Evolutionary conservation across 2,329 filamentous ascomycete genomes (phyloP).

Genomic region (Xylaria sp.): DNA sequence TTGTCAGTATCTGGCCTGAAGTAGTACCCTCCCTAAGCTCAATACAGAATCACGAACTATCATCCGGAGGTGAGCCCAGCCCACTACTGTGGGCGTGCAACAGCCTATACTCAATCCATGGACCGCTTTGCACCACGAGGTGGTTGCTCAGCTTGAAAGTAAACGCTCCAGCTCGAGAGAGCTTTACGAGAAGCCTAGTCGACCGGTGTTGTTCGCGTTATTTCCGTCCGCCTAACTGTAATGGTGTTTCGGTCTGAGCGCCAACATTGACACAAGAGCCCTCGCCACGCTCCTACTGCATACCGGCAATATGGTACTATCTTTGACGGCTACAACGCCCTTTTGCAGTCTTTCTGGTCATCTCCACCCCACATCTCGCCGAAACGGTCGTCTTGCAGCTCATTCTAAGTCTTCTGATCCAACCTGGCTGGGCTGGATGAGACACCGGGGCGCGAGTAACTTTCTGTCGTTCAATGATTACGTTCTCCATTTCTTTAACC

Average conservation of each 20-base stretch:
- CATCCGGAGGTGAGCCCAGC: neutral
- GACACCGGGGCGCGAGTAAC: slow-evolving; percentile 13
- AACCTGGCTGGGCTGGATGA: slow-evolving; percentile 8
- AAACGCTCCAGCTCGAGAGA: slow-evolving; percentile 5
- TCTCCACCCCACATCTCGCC: slow-evolving; percentile 34
- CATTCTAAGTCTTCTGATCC: slow-evolving; percentile 34
- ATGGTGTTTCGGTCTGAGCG: slow-evolving; percentile 1
- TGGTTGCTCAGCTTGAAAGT: slow-evolving; percentile 33
- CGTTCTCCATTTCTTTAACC: neutral
- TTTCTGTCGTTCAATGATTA: neutral
- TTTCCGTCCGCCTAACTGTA: slow-evolving; percentile 13
- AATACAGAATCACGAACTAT: neutral
- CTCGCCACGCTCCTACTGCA: slow-evolving; percentile 10
- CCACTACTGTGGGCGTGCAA: neutral
- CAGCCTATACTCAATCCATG: slow-evolving; percentile 30
- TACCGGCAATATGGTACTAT: slow-evolving; percentile 13
- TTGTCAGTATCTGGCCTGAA: neutral
- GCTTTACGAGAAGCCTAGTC: slow-evolving; percentile 9
- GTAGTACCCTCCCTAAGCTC: neutral
- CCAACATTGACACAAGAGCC: neutral
- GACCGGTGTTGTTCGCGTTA: slow-evolving; percentile 2
- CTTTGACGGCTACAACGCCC: slow-evolving; percentile 9
- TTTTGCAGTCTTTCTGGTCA: slow-evolving; percentile 12
- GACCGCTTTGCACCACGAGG: slow-evolving; percentile 16
- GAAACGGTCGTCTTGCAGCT: slow-evolving; percentile 35